Conservation (phyloP, 441 rosid genomes). For the Erysimum pusillum region DNA sequence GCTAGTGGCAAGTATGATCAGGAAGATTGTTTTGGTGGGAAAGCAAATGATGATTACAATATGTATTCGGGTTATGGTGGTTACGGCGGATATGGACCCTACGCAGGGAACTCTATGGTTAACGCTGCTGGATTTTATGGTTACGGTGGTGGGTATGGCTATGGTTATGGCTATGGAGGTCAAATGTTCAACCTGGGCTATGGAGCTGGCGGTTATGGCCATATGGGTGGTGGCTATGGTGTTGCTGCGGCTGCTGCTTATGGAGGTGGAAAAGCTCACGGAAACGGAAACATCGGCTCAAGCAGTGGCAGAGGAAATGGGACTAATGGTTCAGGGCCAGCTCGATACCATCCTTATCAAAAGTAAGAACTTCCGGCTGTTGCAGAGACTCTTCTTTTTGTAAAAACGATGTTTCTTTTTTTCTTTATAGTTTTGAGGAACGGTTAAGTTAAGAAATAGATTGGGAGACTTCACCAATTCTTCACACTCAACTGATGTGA, state of each 20-base stretch:
- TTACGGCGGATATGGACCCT: slow-evolving; percentile 55
- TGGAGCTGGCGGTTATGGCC: slow-evolving; percentile 53
- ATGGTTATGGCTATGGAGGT: slow-evolving; percentile 59
- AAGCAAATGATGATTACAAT: slow-evolving; percentile 52
- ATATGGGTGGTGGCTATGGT: slow-evolving; percentile 50
- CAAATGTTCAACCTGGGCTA: slow-evolving; percentile 59
- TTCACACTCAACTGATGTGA: slow-evolving; percentile 36
- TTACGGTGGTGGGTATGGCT: slow-evolving; percentile 56
- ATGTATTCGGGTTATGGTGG: slow-evolving; percentile 55
- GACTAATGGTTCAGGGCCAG: slow-evolving; percentile 40
- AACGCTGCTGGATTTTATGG: slow-evolving; percentile 56
- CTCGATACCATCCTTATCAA: slow-evolving; percentile 51
- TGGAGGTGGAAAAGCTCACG: slow-evolving; percentile 51
- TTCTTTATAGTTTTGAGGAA: slow-evolving; percentile 16
- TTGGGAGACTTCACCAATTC: slow-evolving; percentile 32
- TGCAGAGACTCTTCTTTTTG: slow-evolving; percentile 30
- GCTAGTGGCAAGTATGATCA: slow-evolving; percentile 49
- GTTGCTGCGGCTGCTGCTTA: slow-evolving; percentile 45
- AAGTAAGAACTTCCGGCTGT: slow-evolving; percentile 32
- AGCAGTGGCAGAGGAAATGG: slow-evolving; percentile 53
- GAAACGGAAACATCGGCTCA: slow-evolving; percentile 42
- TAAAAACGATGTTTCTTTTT: slow-evolving; percentile 27
- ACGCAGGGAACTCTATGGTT: slow-evolving; percentile 54
- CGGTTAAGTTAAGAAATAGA: slow-evolving; percentile 29
- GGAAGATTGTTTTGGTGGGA: slow-evolving; percentile 51